phyloP scores from a whole-genome alignment of 2,329 filamentous ascomycete genomes.

The Aspergillus neotritici region DNA sequence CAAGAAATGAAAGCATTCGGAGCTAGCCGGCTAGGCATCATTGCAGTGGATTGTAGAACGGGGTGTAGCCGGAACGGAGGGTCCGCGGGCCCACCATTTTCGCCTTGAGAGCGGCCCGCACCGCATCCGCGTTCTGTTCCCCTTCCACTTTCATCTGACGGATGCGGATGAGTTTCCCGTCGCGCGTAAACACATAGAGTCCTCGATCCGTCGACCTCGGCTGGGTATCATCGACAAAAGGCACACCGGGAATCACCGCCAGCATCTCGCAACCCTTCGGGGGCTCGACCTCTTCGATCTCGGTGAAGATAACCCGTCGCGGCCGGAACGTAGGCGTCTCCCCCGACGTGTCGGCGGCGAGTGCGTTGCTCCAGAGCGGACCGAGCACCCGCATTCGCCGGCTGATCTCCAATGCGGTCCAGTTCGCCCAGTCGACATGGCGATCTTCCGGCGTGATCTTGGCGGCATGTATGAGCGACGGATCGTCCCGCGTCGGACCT shows the following conservation, averaged over 20 bases:
- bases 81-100: conserved; percentile 31
- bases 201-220: conserved; percentile 22
- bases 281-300: conserved; percentile 29
- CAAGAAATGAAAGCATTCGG: neutral
- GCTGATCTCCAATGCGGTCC: conserved; percentile 51
- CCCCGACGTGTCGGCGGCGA: conserved; percentile 18
- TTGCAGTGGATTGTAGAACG: conserved; percentile 32
- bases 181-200: conserved; percentile 35
- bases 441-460: conserved; percentile 65
- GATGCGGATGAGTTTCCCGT: conserved; percentile 33
- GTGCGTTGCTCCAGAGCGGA: conserved; percentile 56
- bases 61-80: conserved; percentile 23
- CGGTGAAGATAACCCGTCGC: conserved; percentile 35
- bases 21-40: conserved; percentile 13
- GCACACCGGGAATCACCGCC: conserved; percentile 31
- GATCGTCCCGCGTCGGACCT: conserved; percentile 18
- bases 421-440: conserved; percentile 56
- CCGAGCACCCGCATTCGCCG: conserved; percentile 58
- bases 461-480: conserved; percentile 52
- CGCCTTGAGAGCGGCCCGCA: conserved; percentile 36
- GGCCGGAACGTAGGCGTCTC: conserved; percentile 18
- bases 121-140: conserved; percentile 29
- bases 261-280: conserved; percentile 22
- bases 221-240: conserved; percentile 28
- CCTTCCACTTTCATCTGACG: conserved; percentile 39